Evolutionary conservation across 225 moss, liverwort and hornwort genomes (phyloP).

Genomic region (Bryum argenteum): DNA sequence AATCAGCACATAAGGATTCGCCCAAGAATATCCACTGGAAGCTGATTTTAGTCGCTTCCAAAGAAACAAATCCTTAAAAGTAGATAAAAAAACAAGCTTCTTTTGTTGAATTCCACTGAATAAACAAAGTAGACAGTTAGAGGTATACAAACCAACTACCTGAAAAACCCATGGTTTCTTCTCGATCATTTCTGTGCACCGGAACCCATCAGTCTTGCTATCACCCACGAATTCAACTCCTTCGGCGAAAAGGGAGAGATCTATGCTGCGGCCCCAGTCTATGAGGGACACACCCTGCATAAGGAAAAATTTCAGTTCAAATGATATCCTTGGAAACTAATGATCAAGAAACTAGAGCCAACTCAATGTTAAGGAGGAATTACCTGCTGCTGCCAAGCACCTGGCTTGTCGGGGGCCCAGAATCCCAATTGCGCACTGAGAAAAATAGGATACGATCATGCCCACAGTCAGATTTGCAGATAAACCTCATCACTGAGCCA

Average conservation of each 20-base stretch:
- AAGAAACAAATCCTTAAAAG: not conserved
- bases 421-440: conserved; percentile 63
- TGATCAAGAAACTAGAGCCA: conserved; percentile 14
- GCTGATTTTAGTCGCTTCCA: not conserved
- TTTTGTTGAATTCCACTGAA: no score
- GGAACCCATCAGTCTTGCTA: conserved; percentile 91
- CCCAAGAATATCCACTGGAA: not conserved
- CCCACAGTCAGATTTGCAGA: conserved; percentile 11
- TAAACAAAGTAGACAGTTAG: not conserved
- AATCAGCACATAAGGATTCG: not conserved
- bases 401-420: conserved; percentile 67
- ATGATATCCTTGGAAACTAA: not conserved
- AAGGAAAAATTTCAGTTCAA: conserved; percentile 11
- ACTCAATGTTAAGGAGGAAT: not conserved
- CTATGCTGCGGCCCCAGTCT: conserved; percentile 99
- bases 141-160: conserved; percentile 39
- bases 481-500: not conserved
- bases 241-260: conserved; percentile 69
- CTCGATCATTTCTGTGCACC: conserved; percentile 95
- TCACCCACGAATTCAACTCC: conserved; percentile 80
- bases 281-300: conserved; percentile 89
- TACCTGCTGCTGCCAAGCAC: conserved; percentile 88
- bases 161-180: conserved; percentile 90
- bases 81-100: no score
- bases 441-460: not conserved